Conservation (phyloP, 1,284 basidiomycete species). For the Apiotrichum sp. region DNA sequence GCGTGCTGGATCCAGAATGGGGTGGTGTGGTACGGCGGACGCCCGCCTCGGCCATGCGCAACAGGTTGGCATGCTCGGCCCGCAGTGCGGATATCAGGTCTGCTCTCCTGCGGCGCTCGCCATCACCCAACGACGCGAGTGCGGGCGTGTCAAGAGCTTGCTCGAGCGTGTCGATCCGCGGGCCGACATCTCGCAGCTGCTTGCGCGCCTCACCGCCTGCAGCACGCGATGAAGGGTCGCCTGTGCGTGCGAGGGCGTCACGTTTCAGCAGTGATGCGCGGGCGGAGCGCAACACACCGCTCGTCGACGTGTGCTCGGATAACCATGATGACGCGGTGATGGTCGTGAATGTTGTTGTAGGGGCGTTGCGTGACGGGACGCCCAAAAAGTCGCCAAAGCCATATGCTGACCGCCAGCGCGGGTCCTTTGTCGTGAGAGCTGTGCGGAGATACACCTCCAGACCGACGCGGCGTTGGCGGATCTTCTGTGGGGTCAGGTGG, state of each 20-base stretch:
- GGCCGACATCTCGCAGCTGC: conserved; percentile 66
- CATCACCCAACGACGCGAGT: conserved; percentile 57
- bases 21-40: conserved; percentile 13
- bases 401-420: conserved; percentile 69
- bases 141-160: conserved; percentile 60
- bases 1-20: background rate
- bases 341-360: conserved; percentile 36
- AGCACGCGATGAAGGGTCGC: conserved; percentile 69
- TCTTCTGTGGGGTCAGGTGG: conserved; percentile 43
- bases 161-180: conserved; percentile 63
- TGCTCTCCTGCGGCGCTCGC: conserved; percentile 72
- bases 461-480: conserved; percentile 66
- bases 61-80: conserved; percentile 60
- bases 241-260: conserved; percentile 68
- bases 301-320: conserved; percentile 70
- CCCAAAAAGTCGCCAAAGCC: conserved; percentile 81
- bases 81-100: conserved; percentile 73
- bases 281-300: conserved; percentile 66
- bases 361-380: conserved; percentile 52
- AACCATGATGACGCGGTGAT: conserved; percentile 74
- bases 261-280: conserved; percentile 79
- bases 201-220: conserved; percentile 77
- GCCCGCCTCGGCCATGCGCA: conserved; percentile 43
- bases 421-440: conserved; percentile 72
- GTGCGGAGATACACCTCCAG: conserved; percentile 82